Conservation (phyloP, 31 red algal species). For the Odonthalia washingtoniensis region DNA sequence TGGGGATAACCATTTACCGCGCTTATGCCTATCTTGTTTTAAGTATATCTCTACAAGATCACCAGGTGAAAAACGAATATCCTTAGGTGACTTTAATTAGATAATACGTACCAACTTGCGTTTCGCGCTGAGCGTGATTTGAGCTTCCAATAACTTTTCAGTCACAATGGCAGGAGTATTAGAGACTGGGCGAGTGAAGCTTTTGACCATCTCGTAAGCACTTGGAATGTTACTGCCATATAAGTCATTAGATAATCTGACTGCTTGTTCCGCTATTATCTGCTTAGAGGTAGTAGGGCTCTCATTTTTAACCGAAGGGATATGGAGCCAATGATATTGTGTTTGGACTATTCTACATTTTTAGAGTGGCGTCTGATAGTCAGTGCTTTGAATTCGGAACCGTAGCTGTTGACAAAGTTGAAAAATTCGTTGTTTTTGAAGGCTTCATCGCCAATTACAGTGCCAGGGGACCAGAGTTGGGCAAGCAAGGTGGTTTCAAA, state of each 20-base stretch:
- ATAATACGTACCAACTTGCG: constrained; percentile 39
- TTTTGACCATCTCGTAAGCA: constrained; percentile 40
- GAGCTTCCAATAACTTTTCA: constrained; percentile 14
- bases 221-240: constrained; percentile 19
- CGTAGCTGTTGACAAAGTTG: no score
- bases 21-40: no score
- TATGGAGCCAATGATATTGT: constrained; percentile 32
- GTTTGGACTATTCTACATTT: background rate
- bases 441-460: no score
- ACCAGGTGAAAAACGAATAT: no score
- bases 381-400: no score
- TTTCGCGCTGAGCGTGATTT: background rate
- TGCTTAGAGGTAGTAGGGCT: background rate
- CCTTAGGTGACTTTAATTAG: no score
- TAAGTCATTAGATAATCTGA: constrained; percentile 22
- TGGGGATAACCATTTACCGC: background rate
- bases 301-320: constrained; percentile 30
- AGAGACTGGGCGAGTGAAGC: background rate
- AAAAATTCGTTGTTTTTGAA: no score
- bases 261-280: background rate
- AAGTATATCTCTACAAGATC: no score
- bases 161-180: background rate
- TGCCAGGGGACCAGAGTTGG: no score
- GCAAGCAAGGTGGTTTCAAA: no score
- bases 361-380: no score